Conservation (phyloP, 306 rosid genomes). For the Cicer pinnatifidum region DNA sequence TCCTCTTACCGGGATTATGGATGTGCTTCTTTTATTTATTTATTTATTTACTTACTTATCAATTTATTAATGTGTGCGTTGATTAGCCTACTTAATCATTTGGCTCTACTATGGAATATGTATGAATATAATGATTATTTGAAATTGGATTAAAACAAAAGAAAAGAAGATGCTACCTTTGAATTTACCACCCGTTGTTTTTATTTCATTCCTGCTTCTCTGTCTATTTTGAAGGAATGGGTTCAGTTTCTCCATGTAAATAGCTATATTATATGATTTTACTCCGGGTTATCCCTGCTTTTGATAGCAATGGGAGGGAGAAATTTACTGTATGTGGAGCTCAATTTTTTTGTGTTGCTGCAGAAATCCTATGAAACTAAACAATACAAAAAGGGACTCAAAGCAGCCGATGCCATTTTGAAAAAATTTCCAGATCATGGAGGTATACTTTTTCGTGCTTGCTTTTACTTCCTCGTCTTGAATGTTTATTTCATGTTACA, state of each 20-base stretch:
- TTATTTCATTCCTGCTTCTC: not conserved
- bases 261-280: constrained; percentile 1
- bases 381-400: constrained; percentile 95
- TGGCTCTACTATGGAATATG: not conserved
- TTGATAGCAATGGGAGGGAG: not conserved
- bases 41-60: not conserved
- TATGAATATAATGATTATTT: not conserved
- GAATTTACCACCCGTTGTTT: constrained; percentile 4
- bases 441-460: constrained; percentile 53
- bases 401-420: constrained; percentile 92
- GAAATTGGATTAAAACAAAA: constrained; percentile 9
- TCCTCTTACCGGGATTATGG: not conserved
- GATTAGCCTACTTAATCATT: not conserved
- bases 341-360: constrained; percentile 36
- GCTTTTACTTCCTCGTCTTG: constrained; percentile 16
- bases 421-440: constrained; percentile 93
- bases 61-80: not conserved
- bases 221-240: constrained; percentile 31
- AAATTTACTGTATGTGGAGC: constrained; percentile 18
- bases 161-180: not conserved
- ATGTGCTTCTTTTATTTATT: not conserved
- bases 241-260: constrained; percentile 21
- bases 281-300: not conserved
- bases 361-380: constrained; percentile 97
- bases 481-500: constrained; percentile 15